A percentile compares a stretch with the other conserved stretches of the same genome.
Conservation (phyloP, 1,284 basidiomycete species). For the Pholiota adiposa region DNA sequence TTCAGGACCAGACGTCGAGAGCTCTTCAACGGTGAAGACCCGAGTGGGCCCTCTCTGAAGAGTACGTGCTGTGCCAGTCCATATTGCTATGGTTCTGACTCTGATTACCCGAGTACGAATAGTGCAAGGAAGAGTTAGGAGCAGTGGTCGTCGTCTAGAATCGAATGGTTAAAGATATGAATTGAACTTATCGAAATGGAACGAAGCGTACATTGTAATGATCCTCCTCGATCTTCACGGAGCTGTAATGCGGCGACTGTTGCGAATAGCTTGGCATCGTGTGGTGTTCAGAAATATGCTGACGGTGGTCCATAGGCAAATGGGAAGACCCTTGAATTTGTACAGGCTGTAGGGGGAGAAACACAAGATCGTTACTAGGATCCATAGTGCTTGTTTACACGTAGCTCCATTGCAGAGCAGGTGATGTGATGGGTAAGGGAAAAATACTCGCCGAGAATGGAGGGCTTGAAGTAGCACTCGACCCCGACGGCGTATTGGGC, state of each 20-base stretch:
- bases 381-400: slow-evolving; percentile 37
- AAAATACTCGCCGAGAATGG: slow-evolving; percentile 80
- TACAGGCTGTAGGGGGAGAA: slow-evolving; percentile 58
- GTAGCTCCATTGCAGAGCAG: slow-evolving; percentile 25
- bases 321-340: slow-evolving; percentile 58
- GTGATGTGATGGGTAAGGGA: slow-evolving; percentile 36
- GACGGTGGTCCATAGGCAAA: slow-evolving; percentile 49
- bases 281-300: slow-evolving; percentile 41
- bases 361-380: slow-evolving; percentile 53
- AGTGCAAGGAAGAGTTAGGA: slow-evolving; percentile 40
- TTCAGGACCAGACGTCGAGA: slow-evolving; percentile 7
- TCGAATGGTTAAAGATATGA: slow-evolving; percentile 24
- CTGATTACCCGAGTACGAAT: slow-evolving; percentile 47
- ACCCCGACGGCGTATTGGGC: slow-evolving; percentile 71
- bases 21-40: slow-evolving; percentile 48
- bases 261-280: slow-evolving; percentile 40
- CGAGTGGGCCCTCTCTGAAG: slow-evolving; percentile 57
- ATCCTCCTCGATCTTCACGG: slow-evolving; percentile 71
- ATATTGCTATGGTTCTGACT: slow-evolving; percentile 43
- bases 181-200: neutral
- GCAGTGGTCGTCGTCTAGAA: slow-evolving; percentile 20
- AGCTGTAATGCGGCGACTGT: slow-evolving; percentile 44
- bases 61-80: slow-evolving; percentile 63
- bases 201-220: slow-evolving; percentile 52
- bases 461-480: slow-evolving; percentile 74